These are phyloP conservation scores for Coccomyxa sp. DNA, from an alignment of 139 green algal species.

Conservation along the genomic window DNA sequence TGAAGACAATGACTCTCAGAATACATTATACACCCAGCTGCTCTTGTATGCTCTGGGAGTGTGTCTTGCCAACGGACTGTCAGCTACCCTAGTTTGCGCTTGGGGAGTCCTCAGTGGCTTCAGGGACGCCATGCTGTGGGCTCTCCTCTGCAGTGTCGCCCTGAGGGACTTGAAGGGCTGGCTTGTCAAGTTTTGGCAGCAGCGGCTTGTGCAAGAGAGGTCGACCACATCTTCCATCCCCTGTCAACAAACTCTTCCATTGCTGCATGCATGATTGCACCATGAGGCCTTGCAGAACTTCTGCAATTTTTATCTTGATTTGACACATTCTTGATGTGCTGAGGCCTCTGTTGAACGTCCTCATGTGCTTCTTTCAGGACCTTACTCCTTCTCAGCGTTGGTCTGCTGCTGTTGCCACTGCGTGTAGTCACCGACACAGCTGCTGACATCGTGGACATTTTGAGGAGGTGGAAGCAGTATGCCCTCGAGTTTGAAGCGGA, in stretches of 20 bases:
- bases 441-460: constrained; percentile 13
- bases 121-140: constrained; percentile 47
- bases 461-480: constrained; percentile 26
- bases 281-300: background rate
- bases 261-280: background rate
- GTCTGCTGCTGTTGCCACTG: constrained; percentile 22
- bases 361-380: constrained; percentile 15
- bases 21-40: constrained; percentile 28
- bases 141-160: constrained; percentile 46
- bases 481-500: constrained; percentile 18
- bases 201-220: constrained; percentile 13
- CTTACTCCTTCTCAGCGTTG: constrained; percentile 6
- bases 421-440: constrained; percentile 7
- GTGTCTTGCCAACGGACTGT: constrained; percentile 31
- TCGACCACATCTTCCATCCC: background rate
- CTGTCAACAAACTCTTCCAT: background rate
- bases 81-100: background rate
- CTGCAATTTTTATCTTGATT: background rate
- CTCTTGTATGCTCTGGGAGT: constrained; percentile 35
- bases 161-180: constrained; percentile 46
- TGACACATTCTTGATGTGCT: background rate
- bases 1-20: background rate
- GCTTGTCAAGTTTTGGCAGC: constrained; percentile 21
- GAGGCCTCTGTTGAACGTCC: background rate
- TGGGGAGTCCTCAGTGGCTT: constrained; percentile 44